Conservation (phyloP, 2,329 filamentous ascomycete species). For the Arthrobotrys musiformis region DNA sequence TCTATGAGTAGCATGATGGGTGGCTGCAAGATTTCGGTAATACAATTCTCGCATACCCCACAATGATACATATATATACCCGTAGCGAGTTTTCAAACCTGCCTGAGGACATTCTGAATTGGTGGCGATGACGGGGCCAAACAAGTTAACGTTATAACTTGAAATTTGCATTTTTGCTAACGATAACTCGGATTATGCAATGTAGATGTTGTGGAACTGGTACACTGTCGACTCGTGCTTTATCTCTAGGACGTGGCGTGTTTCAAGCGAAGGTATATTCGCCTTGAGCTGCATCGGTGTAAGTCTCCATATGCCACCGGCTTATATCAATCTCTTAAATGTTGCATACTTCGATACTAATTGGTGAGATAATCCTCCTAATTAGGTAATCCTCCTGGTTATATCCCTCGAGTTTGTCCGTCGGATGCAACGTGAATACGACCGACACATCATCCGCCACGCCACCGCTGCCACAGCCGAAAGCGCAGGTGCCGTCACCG, state of each 20-base stretch:
- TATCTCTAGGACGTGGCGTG: conserved; percentile 75
- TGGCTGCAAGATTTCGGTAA: conserved; percentile 54
- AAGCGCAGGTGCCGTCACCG: conserved; percentile 3
- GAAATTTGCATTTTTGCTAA: background rate
- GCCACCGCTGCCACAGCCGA: conserved; percentile 5
- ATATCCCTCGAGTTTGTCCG: conserved; percentile 78
- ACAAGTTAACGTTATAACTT: no score
- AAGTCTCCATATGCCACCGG: background rate
- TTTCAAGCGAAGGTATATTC: conserved; percentile 77
- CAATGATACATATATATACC: background rate
- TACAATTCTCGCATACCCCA: background rate
- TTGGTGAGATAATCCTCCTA: background rate
- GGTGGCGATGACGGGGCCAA: no score
- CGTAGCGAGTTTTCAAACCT: background rate
- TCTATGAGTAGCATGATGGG: conserved; percentile 50
- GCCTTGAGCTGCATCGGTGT: conserved; percentile 81
- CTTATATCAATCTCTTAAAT: background rate
- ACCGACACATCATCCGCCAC: conserved; percentile 72
- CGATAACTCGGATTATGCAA: background rate
- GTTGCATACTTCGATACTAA: background rate
- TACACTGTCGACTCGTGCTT: conserved; percentile 78
- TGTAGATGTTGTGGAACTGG: conserved; percentile 84
- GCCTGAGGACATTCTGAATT: background rate
- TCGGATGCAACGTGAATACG: conserved; percentile 77
- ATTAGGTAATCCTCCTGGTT: conserved; percentile 73